Base-by-base conservation (phyloP, 2,329 filamentous ascomycete genomes). In the Nigrograna mackinnonii region DNA sequence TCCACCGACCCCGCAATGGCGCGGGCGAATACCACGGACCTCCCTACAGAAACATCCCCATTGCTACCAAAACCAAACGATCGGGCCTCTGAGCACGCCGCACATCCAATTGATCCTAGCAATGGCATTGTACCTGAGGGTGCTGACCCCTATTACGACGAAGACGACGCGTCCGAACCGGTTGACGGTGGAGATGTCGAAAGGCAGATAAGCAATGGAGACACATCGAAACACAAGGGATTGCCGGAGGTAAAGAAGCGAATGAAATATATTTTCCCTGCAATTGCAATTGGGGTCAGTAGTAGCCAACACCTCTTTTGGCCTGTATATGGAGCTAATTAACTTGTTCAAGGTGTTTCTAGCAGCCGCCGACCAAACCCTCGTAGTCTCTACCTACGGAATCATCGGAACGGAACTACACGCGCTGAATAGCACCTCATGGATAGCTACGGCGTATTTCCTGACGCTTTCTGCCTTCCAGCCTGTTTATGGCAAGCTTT, bases 381-480 rank as follows among this genome's bases (percentile, higher is more conserved):
- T 91, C 40, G 84, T 88, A 21, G 82, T 91, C 36, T 83, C 83
- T n/a, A 84, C 79, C n/a, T 91, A 91, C 64, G 86, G 85, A 37
- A 82, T 79, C 49, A 91, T 92, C 55, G 87, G 87, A 9, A 88
- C 79, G 43, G 88, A 91, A 49, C 71, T 92, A 20, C 76, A 87
- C 38, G 86, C 87, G 2, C 74, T 92, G 39, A 89, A 86, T 60
- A 81, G 80, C 51, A 89, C 86, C 4, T 86, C 82, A 39, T 91
- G 87, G 87, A 85, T 91, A 44, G 86, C 86, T 20, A 83, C 81
- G 19, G 77, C 77, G 21, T 87, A 91, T 63, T 86, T 90, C 55
- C 74, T 91, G 39, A 89, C 87, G 2, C 69, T 89, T 38, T 88
- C 86, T 3, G 84, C 84, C 17, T 89, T 86, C 54, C 87, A 91